These are phyloP conservation scores for Aspergillus arachidicola DNA, from an alignment of 2,329 filamentous ascomycete species.

Conservation along the genomic window DNA sequence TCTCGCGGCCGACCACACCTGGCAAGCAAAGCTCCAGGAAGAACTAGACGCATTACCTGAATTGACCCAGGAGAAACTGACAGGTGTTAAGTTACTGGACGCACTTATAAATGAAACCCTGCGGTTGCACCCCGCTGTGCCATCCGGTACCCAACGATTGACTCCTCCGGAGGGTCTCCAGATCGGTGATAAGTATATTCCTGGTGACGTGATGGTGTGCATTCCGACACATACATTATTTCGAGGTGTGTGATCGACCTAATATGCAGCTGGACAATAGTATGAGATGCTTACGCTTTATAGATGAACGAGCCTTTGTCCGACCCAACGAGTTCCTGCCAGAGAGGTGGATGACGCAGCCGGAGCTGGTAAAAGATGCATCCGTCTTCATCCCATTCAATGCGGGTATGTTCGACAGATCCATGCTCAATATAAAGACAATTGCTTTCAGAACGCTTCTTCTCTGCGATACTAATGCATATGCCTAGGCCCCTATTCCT, in stretches of 20 bases:
- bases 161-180: conserved; percentile 12
- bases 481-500: conserved; percentile 6
- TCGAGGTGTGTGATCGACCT: neutral
- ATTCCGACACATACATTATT: neutral
- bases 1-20: neutral
- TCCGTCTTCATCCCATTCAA: conserved; percentile 21
- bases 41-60: conserved; percentile 11
- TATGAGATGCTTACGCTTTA: neutral
- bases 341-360: conserved; percentile 20
- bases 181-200: conserved; percentile 12
- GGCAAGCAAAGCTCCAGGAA: conserved; percentile 1
- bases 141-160: conserved; percentile 7
- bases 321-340: conserved; percentile 18
- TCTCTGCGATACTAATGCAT: neutral
- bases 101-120: conserved; percentile 23
- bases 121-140: conserved; percentile 10
- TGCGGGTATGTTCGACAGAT: conserved; percentile 8
- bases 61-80: conserved; percentile 4
- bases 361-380: conserved; percentile 19
- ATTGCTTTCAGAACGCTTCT: too few species aligned
- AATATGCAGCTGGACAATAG: too few species aligned
- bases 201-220: neutral
- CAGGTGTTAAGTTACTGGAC: conserved; percentile 13
- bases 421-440: neutral
- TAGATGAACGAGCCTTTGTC: conserved; percentile 9